Evolutionary conservation across 1,284 basidiomycete genomes (phyloP).

Genomic region (Sanghuangporus weigelae): DNA sequence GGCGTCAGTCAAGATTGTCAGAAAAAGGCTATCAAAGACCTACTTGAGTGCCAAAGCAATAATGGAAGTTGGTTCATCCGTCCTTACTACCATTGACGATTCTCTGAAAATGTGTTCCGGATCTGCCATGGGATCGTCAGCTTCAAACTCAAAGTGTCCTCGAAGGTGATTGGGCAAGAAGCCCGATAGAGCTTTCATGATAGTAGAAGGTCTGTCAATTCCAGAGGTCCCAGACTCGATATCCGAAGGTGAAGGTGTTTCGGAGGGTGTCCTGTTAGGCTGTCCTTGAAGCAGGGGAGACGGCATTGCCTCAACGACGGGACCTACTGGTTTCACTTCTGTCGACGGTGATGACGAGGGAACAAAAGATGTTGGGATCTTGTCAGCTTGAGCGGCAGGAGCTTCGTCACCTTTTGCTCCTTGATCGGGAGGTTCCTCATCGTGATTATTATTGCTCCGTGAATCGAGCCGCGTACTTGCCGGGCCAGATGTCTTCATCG

Average conservation of each 20-base stretch:
- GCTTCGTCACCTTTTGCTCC: neutral
- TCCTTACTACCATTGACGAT: constrained; percentile 91
- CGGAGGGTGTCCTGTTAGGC: constrained; percentile 31
- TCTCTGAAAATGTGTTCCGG: constrained; percentile 94
- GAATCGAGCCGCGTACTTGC: neutral
- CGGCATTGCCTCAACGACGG: neutral
- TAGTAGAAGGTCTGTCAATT: constrained; percentile 60
- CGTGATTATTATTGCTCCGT: neutral
- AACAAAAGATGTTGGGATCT: neutral
- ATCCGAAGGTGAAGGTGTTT: constrained; percentile 52
- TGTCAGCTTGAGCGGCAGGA: neutral
- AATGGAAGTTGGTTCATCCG: constrained; percentile 97
- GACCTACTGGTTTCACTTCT: neutral
- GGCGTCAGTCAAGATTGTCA: constrained; percentile 1
- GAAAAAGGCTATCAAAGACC: constrained; percentile 22
- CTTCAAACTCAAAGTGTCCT: constrained; percentile 44
- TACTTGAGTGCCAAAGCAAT: constrained; percentile 93
- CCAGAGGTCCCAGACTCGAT: constrained; percentile 45
- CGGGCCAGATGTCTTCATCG: constrained; percentile 1
- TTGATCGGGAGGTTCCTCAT: neutral
- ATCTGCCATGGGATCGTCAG: constrained; percentile 63
- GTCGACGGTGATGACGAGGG: neutral
- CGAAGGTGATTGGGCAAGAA: constrained; percentile 66
- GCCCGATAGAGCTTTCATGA: constrained; percentile 83
- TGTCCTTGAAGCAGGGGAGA: constrained; percentile 15